phyloP scores from a whole-genome alignment of 352 stramenopile genomes.

The Elongisporangium senticosum region DNA sequence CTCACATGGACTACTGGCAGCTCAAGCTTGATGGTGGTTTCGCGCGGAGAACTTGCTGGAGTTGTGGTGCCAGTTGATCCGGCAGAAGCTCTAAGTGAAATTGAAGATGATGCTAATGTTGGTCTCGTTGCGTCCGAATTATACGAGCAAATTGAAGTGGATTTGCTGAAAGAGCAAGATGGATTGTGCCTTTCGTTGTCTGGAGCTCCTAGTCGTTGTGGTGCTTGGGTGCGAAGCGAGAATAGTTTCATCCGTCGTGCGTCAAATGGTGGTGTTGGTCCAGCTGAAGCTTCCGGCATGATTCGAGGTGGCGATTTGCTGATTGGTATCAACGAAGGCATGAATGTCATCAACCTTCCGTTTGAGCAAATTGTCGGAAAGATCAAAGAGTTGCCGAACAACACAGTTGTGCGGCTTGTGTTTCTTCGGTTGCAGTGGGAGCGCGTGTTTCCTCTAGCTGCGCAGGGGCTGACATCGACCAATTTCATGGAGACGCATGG shows the following conservation, averaged over 20 bases:
- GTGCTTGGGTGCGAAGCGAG: constrained; percentile 78
- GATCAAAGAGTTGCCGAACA: constrained; percentile 53
- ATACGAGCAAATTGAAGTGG: constrained; percentile 39
- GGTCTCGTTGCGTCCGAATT: constrained; percentile 20
- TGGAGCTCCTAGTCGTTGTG: constrained; percentile 57
- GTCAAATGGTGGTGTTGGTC: constrained; percentile 39
- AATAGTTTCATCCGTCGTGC: constrained; percentile 56
- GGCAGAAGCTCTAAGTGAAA: constrained; percentile 10
- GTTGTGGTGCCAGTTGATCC: constrained; percentile 22
- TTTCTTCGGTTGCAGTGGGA: constrained; percentile 66
- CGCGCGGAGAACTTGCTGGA: constrained; percentile 40
- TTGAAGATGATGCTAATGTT: constrained; percentile 11
- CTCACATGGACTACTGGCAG: constrained; percentile 64
- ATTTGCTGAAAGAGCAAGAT: constrained; percentile 52
- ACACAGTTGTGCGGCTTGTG: constrained; percentile 33
- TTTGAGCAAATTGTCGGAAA: constrained; percentile 67
- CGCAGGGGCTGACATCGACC: constrained; percentile 33
- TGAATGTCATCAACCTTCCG: constrained; percentile 42
- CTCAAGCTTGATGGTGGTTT: constrained; percentile 50
- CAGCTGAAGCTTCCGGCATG: constrained; percentile 46
- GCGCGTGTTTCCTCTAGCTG: constrained; percentile 42
- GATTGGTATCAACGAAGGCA: constrained; percentile 53
- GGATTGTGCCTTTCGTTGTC: constrained; percentile 78
- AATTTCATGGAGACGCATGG: constrained; percentile 45
- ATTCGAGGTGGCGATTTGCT: constrained; percentile 71